Percentiles rank a stretch among this genome's conserved stretches.
Evolutionary conservation across 2,329 filamentous ascomycete genomes (phyloP).

Genomic region (Aspergillus eucalypticola): DNA sequence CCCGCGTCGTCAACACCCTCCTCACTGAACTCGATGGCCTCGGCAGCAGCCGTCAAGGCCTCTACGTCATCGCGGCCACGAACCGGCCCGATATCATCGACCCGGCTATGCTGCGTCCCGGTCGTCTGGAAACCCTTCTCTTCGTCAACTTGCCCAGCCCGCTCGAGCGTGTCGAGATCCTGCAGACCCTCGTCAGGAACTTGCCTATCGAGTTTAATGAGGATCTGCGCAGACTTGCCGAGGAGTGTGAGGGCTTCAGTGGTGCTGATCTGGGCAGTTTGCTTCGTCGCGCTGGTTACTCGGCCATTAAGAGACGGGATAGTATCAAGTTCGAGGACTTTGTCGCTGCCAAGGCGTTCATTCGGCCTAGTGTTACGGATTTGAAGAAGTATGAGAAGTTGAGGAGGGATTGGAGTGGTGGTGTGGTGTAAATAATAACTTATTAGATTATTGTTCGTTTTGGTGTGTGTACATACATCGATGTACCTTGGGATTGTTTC

Average conservation of each 20-base stretch:
- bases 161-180: conserved; percentile 80
- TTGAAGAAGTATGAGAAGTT: conserved; percentile 59
- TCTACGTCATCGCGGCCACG: conserved; percentile 93
- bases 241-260: conserved; percentile 76
- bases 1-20: conserved; percentile 90
- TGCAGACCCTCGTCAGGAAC: conserved; percentile 63
- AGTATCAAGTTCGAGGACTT: conserved; percentile 50
- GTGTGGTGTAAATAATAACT: conserved; percentile 28
- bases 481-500: no score
- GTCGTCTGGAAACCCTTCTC: conserved; percentile 81
- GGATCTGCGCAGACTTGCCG: conserved; percentile 64
- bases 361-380: conserved; percentile 57
- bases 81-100: conserved; percentile 97
- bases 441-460: background rate
- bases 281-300: conserved; percentile 60
- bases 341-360: conserved; percentile 40
- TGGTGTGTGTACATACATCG: background rate
- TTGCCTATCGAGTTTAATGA: conserved; percentile 55
- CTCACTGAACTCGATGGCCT: conserved; percentile 93
- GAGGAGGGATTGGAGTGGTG: conserved; percentile 51
- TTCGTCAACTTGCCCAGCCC: conserved; percentile 84
- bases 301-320: conserved; percentile 53
- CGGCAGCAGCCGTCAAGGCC: conserved; percentile 69
- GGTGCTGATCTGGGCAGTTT: conserved; percentile 65
- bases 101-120: conserved; percentile 87